A percentile compares a stretch with the other conserved stretches of the same genome.
Conservation (phyloP, 75 land plant species). For the Picea sitchensis region DNA sequence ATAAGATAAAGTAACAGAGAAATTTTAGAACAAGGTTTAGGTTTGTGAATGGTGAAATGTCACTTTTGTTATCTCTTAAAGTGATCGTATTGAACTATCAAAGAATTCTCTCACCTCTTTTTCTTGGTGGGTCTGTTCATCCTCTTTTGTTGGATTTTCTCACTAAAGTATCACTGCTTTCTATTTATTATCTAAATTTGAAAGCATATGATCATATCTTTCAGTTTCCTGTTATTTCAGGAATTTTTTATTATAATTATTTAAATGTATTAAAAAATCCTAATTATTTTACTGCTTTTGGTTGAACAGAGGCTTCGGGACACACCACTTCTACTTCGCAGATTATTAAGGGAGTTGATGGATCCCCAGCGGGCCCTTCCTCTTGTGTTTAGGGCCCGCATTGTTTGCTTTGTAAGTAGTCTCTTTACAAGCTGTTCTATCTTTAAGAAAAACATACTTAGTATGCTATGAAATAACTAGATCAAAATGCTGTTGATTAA, state of each 20-base stretch:
- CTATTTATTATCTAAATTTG: background rate
- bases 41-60: background rate
- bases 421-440: constrained; percentile 9
- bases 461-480: background rate
- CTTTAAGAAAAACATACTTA: background rate
- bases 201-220: background rate
- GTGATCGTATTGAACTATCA: background rate
- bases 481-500: background rate
- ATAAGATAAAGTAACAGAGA: background rate
- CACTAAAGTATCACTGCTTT: background rate
- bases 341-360: constrained; percentile 68
- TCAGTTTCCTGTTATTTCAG: background rate
- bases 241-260: background rate
- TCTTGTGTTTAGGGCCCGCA: constrained; percentile 66
- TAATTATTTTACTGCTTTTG: background rate
- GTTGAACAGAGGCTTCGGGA: constrained; percentile 65
- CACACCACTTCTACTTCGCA: constrained; percentile 76
- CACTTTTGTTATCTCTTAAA: background rate
- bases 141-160: background rate
- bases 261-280: no score
- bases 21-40: background rate
- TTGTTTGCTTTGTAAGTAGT: constrained; percentile 55
- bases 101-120: background rate
- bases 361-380: constrained; percentile 90
- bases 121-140: background rate